Base-by-base conservation (phyloP, 1,284 basidiomycete species). In the Cutaneotrichosporon dermatis region DNA sequence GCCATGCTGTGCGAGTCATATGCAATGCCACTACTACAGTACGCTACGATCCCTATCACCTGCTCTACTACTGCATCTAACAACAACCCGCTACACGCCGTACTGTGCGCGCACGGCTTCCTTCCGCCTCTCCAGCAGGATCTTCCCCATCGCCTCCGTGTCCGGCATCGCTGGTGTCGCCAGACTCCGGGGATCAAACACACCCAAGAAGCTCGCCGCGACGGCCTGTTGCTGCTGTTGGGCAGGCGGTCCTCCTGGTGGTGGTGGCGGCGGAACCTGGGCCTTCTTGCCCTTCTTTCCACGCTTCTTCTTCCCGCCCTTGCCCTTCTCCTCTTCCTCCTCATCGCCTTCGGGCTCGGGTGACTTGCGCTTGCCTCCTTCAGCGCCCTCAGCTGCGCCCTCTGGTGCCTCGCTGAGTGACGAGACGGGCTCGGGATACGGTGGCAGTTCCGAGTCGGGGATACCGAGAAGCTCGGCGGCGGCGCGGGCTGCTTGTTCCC, bases 31-130 rank as follows among this genome's bases (percentile, higher is more conserved):
- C 25, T 25, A 25, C 25, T 25, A 25, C 25, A 25, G 25, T 25
- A 25, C 25, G 25, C 25, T 25, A 25, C 25, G 25, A 25, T 25
- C 25, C 25, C 25, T 25, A 25, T 25, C 25, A 25, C 25, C 25
- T 25, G 25, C 25, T 25, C 25, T 25, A 25, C 25, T 25, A 25
- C 25, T 25, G 25, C 25, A 25, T 25, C 25, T 25, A 25, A 25
- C 25, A 25, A 25, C 25, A 25, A 25, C 25, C 25, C 25, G 25
- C 52, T 64, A 74, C 36, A 77, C 75, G 10, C 76, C 79, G 73
- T 88, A 89, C 79, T 95, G 90, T 65, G 90, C 88, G 58, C 93
- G 84, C 54, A 96, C 76, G 12, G 88, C 87, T 75, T 86, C 82
- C 80, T 96, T 96, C 72, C 89, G 82, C 66, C 92, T 79, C 43